Percentiles rank a stretch among this genome's conserved stretches.
Evolutionary conservation across 805 yeast genomes (phyloP).

Genomic region (Zygosaccharomyces pseudorouxii): DNA sequence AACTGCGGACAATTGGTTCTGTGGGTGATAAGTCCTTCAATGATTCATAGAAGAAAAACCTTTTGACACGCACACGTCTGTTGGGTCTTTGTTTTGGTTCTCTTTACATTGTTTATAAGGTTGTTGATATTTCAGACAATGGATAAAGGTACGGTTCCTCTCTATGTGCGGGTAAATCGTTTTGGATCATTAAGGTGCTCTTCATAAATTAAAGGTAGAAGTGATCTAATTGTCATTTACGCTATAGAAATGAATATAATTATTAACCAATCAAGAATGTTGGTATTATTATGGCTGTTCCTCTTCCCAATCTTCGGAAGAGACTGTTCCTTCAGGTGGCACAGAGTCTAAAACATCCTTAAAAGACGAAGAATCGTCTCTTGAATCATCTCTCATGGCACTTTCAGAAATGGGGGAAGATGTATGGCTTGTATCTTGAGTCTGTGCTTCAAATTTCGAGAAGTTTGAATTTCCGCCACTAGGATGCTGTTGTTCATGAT

Average conservation of each 20-base stretch:
- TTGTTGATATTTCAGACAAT: slow-evolving; percentile 1
- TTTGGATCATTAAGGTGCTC: too few species aligned
- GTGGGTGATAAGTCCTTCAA: neutral
- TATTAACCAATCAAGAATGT: neutral
- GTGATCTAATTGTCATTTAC: neutral
- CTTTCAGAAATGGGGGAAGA: neutral
- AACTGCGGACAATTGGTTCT: neutral
- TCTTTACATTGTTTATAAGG: neutral
- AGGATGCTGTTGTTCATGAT: neutral
- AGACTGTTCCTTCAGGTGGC: neutral
- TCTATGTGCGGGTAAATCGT: slow-evolving; percentile 3
- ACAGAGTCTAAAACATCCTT: neutral
- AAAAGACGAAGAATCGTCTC: neutral
- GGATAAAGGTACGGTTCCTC: slow-evolving; percentile 1
- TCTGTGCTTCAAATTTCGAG: neutral
- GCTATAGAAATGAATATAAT: slow-evolving; percentile 1
- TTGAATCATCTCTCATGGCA: neutral
- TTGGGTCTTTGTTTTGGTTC: neutral
- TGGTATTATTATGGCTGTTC: neutral
- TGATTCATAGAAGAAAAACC: neutral
- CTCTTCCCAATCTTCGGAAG: neutral
- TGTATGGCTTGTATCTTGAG: neutral
- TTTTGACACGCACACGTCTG: neutral
- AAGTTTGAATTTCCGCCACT: neutral
- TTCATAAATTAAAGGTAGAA: too few species aligned